Evolutionary conservation across 805 yeast genomes (phyloP), one percentile per base, ranked within the genome.

Genomic region (Saccharomycopsis microspora): DNA sequence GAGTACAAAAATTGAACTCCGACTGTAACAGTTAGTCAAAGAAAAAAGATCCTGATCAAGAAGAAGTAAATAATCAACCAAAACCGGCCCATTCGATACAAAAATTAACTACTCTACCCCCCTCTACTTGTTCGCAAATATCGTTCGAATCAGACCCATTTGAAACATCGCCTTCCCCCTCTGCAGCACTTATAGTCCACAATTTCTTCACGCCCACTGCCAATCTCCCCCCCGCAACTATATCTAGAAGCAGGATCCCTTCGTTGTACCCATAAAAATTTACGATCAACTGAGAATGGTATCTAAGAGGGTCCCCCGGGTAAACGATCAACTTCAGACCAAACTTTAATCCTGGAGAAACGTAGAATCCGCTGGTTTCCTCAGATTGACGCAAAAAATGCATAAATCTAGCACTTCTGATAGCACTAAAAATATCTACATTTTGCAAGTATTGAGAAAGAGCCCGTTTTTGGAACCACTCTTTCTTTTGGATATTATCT

Each of bases 61-160:
- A 19, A 19, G 19, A 19, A 19, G 19, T 19, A 19, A 34, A n/a
- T 32, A 32, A 32, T 50, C 62, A 87, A 49, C 96, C 97, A 66
- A 90, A 90, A 0, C 96, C 97, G 0, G 97, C 88, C 98, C 98
- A 90, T 64, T 90, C 96, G 1, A 90, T 68, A 4, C 95, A 82
- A 58, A 77, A 90, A 11, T 74, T 73, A 42, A 64, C 66, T 10
- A 66, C 64, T 42, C 56, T 57, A 9, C 41, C 32, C 6, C 43
- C 39, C 11, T 9, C 11, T 7, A 29, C 35, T 27, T 39, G 7
- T 64, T 60, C 27, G 7, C 38, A 30, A 4, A 38, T 9, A 29
- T 41, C 35, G 31, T 30, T 39, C 32, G 40, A 45, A 19, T 50
- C 54, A 1, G 51, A 59, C 11, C 49, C 54, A 3, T 55, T 55